Conservation (phyloP, 2,329 filamentous ascomycete genomes). For the Bipolaris cookei region DNA sequence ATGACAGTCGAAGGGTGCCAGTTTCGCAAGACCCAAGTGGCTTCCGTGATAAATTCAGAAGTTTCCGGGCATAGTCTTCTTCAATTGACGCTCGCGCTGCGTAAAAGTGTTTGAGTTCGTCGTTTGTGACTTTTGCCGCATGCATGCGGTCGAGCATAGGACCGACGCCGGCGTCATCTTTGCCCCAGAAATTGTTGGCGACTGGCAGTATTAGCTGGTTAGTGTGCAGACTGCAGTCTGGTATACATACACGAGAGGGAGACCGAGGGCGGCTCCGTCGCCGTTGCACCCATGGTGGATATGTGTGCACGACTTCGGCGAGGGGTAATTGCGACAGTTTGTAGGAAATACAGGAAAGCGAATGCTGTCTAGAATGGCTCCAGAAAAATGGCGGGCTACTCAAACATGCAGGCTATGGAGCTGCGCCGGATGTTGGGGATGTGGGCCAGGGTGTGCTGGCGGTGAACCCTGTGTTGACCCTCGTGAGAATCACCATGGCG, state of each 20-base stretch:
- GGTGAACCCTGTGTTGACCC: constrained; percentile 30
- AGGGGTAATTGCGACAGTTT: constrained; percentile 20
- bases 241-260: constrained; percentile 66
- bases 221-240: not conserved
- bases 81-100: constrained; percentile 88
- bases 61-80: constrained; percentile 92
- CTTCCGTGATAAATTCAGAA: constrained; percentile 85
- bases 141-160: constrained; percentile 95
- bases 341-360: constrained; percentile 19
- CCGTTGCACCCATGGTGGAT: constrained; percentile 62
- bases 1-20: constrained; percentile 80
- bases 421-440: constrained; percentile 35
- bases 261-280: constrained; percentile 68
- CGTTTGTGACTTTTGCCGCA: constrained; percentile 83
- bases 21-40: constrained; percentile 85
- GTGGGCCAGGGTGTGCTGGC: constrained; percentile 27
- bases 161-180: constrained; percentile 93
- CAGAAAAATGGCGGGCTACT: constrained; percentile 28
- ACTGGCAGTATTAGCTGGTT: constrained; percentile 62
- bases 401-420: constrained; percentile 24
- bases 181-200: constrained; percentile 99
- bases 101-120: constrained; percentile 93
- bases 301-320: constrained; percentile 34
- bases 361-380: constrained; percentile 22
- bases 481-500: constrained; percentile 28